Evolutionary conservation across 345 rosid species (phyloP), one percentile per base, ranked within the genome.

Genomic region (Eucalyptus tenuipes): DNA sequence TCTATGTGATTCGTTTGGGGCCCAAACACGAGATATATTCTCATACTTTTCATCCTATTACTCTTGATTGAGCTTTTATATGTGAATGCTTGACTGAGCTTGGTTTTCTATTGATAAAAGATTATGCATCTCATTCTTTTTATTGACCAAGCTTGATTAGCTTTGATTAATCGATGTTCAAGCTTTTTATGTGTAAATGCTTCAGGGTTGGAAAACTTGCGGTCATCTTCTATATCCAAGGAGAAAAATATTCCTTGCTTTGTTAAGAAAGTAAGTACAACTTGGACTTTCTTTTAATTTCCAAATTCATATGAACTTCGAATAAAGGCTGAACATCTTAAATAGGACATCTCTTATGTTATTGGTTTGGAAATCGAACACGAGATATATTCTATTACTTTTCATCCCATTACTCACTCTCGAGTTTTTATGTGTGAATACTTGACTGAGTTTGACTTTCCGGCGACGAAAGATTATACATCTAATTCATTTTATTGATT

Each of bases 1-100:
- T 25, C 1, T 40, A 40, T 6, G 4, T 20, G 8, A 75, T 75
- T 20, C 2, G 3, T 71, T 71, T 71, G 0, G 4, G 2, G 3
- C 22, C 20, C 0, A 1, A 64, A 29, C 0, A 13, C 3, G 0
- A 14, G 0, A n/a, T 3, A 10, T 6, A 40, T 20, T 75, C 4
- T 18, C 3, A 10, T 18, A 3, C 3, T 5, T 18, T 71, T 71
- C 1, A 20, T 10, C 27, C 1, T 6, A 10, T 17, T 71, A 0
- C 13, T 71, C 13, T 0, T 17, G 1, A 33, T 71, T 11, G 13
- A 33, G 7, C 10, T 71, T 68, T 75, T 5, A 20, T 9, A 13
- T 1, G 15, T 20, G 15, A 75, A 37, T 11, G 82, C 29, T 20
- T 37, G 27, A 40, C 2, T 9, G 16, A 7, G 5, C n/a, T 64